phyloP scores from a whole-genome alignment of 1,284 basidiomycete genomes.

The Ustilago trichophora region DNA sequence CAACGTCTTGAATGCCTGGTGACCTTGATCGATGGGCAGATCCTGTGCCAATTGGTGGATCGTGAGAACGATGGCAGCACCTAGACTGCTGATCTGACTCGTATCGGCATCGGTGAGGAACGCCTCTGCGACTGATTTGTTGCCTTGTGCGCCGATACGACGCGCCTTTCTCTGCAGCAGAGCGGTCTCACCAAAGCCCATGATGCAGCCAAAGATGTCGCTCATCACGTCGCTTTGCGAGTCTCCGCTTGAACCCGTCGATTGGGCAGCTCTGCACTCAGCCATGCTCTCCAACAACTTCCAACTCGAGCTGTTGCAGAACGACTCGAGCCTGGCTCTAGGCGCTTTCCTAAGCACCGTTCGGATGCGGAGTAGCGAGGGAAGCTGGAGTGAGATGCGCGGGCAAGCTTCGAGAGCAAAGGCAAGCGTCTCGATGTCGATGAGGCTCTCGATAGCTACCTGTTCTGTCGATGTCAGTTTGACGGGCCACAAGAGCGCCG shows the following conservation, averaged over 20 bases:
- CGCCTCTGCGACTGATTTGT: background rate
- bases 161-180: conserved; percentile 3
- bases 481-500: conserved; percentile 25
- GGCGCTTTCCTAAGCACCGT: conserved; percentile 8
- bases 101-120: conserved; percentile 11
- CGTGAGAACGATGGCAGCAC: conserved; percentile 13
- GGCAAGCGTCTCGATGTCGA: conserved; percentile 21
- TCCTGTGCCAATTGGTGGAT: conserved; percentile 10
- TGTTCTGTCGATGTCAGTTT: conserved; percentile 9
- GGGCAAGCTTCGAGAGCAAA: conserved; percentile 75
- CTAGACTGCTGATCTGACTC: conserved; percentile 2
- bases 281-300: conserved; percentile 24
- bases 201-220: conserved; percentile 26
- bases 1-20: conserved; percentile 18
- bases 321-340: background rate
- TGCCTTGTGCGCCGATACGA: background rate
- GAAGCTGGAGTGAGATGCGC: conserved; percentile 20
- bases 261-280: background rate
- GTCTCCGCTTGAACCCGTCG: background rate
- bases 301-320: conserved; percentile 17
- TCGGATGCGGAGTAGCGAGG: conserved; percentile 28
- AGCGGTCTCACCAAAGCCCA: conserved; percentile 2
- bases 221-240: conserved; percentile 23
- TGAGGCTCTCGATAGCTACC: conserved; percentile 11
- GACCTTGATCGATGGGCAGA: conserved; percentile 14